Base-by-base conservation (phyloP, 202 grass and related monocot genomes). In the Eragrostis tef region DNA sequence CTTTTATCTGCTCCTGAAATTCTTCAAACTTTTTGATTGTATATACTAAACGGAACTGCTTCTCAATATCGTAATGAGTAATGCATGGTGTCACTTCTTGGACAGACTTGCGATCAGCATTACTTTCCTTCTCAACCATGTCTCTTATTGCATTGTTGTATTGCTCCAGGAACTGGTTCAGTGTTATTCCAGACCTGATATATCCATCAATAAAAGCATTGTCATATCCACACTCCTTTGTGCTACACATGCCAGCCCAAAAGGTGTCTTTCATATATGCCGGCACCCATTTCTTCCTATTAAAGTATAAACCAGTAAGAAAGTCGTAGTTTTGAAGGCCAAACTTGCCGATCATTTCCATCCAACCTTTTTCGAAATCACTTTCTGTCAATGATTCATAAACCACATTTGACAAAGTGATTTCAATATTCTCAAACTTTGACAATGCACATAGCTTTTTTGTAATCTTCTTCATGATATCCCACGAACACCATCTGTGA, bases 1-100 rank as follows among this genome's bases (percentile, higher is more conserved):
- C 83, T 72, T 62, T 76, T 46, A 92, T 76, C 67, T 86, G 75
- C 79, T 92, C 79, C 64, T 89, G 86, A 84, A 92, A 92, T 77
- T 84, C 83, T 81, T 81, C 83, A 72, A 92, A 86, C 46, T 81
- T 81, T 26, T 84, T 76, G 20, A 86, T 92, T 83, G 90, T 88
- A 66, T 92, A 86, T 13, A 86, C 57, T 64, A 13, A 26, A 63
- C 80, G 79, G 50, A 87, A 87, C 79, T 89, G 79, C 62, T 84
- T 92, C 72, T 89, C 86, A 77, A 92, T 86, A 86, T 86, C 31
- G 81, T 84, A 83, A 89, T 58, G 24, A 60, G 83, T 63, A 81
- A 87, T 46, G 76, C 67, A 79, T 84, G 86, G 73, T 86, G 79
- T 49, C 80, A 86, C 15, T 75, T 66, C 57, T 81, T 81, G 25